These are phyloP conservation scores for Microsporum canis DNA, from an alignment of 2,329 filamentous ascomycete species.

Conservation along the genomic window DNA sequence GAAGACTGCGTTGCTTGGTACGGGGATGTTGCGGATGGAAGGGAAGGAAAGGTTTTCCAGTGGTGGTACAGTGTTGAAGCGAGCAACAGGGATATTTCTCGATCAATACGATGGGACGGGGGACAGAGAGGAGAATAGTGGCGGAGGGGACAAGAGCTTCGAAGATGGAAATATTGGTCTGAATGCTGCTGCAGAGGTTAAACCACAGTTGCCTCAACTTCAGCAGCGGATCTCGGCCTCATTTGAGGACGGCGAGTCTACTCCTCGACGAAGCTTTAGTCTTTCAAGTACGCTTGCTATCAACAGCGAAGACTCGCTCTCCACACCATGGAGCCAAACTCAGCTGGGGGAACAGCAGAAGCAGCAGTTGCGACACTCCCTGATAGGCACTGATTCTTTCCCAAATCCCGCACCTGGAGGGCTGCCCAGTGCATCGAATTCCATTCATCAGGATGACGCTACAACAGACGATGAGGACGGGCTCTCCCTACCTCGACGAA, in stretches of 20 bases:
- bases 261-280: conserved; percentile 14
- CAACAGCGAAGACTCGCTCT: background rate
- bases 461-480: conserved; percentile 78
- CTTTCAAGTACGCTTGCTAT: background rate
- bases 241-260: conserved; percentile 10
- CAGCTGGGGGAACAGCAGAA: background rate
- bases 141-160: background rate
- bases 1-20: conserved; percentile 73
- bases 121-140: conserved; percentile 10
- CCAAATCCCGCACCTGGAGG: background rate
- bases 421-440: background rate
- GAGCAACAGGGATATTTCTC: background rate
- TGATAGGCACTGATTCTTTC: background rate
- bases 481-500: conserved; percentile 48
- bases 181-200: background rate
- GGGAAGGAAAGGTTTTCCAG: conserved; percentile 20
- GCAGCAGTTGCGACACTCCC: background rate
- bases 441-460: conserved; percentile 37
- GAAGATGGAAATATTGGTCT: background rate
- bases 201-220: background rate
- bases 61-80: conserved; percentile 12
- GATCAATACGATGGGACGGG: conserved; percentile 1
- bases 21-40: conserved; percentile 22
- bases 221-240: background rate
- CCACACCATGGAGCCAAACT: background rate